Base-by-base conservation (phyloP, 163 green algal species). In the Scenedesmus sp. region DNA sequence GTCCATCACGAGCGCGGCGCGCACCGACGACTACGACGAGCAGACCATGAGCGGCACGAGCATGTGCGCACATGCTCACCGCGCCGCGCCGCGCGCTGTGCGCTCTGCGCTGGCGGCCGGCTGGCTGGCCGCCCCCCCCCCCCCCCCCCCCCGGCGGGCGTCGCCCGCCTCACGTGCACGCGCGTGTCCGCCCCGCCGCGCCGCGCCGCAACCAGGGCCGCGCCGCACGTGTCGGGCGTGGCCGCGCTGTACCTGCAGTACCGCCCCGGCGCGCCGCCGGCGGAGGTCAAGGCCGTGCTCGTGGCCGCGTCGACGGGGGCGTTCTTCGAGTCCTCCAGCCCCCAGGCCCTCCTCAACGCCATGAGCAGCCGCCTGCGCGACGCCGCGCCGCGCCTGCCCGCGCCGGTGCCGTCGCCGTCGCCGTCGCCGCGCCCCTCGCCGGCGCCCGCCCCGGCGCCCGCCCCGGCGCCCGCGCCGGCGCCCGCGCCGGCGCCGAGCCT, bases 171-270 rank as follows among this genome's bases (percentile, higher is more conserved):
- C n/a, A n/a, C n/a, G n/a, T n/a, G n/a, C n/a, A n/a, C n/a, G n/a
- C n/a, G n/a, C n/a, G n/a, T n/a, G n/a, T 65, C 26, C 17, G 57
- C 29, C 17, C 11, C 53, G 29, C 53, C 29, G 53, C 29, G 20
- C 53, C 11, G 53, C 14, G 53, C 22, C 36, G 39, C 28, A 13
- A 45, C 22, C 4, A 22, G 57, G 60, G 73, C 73, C 24, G 58
- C 73, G 39, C 71, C 63, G 2, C 60, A 89, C 66, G 90, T 91
- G 7, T 62, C 84, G 29, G 90, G 90, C 7, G 87, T 83, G 2
- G 81, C 79, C 0, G 90, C 90, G 0, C 81, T 92, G 57, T 85
- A 90, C 71, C 60, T 93, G 39, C 87, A 93, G 76, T 33, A 47
- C 28, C 75, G 80, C 42, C 84, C 84, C 18, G 70, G 64, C 13